Evolutionary conservation across 345 rosid genomes (phyloP).

Genomic region (Euphorbia peplus): DNA sequence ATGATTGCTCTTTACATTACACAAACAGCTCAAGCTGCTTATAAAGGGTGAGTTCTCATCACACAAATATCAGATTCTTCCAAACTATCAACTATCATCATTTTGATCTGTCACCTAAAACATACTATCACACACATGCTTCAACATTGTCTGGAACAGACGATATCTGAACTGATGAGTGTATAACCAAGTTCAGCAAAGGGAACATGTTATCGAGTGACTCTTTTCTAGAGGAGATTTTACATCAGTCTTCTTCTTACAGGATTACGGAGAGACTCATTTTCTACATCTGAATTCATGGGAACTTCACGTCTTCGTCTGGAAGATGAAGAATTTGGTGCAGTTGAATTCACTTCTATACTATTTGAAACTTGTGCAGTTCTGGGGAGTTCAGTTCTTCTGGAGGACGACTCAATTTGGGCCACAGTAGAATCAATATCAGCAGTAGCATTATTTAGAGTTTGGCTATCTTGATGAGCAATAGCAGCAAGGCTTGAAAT

Average conservation of each 20-base stretch:
- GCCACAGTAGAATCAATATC: slow-evolving; percentile 19
- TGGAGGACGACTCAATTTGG: slow-evolving; percentile 14
- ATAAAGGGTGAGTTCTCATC: too few relatives aligned
- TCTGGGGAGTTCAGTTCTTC: slow-evolving; percentile 12
- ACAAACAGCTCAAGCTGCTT: too few relatives aligned
- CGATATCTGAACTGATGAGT: background rate
- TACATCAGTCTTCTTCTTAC: slow-evolving; percentile 19
- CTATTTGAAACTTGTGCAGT: slow-evolving; percentile 1
- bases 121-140: background rate
- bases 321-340: slow-evolving; percentile 4
- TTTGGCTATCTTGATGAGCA: slow-evolving; percentile 20
- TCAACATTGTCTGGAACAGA: background rate
- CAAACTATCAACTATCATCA: background rate
- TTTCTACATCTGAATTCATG: slow-evolving; percentile 4
- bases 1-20: background rate
- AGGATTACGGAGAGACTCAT: background rate
- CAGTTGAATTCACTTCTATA: background rate
- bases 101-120: background rate
- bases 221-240: background rate
- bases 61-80: background rate
- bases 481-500: slow-evolving; percentile 18
- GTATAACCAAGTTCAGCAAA: background rate
- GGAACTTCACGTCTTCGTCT: slow-evolving; percentile 13
- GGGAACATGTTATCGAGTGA: background rate
- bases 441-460: slow-evolving; percentile 18